phyloP scores from a whole-genome alignment of 768 basidiomycete genomes.

The Termitomyces sp. region DNA sequence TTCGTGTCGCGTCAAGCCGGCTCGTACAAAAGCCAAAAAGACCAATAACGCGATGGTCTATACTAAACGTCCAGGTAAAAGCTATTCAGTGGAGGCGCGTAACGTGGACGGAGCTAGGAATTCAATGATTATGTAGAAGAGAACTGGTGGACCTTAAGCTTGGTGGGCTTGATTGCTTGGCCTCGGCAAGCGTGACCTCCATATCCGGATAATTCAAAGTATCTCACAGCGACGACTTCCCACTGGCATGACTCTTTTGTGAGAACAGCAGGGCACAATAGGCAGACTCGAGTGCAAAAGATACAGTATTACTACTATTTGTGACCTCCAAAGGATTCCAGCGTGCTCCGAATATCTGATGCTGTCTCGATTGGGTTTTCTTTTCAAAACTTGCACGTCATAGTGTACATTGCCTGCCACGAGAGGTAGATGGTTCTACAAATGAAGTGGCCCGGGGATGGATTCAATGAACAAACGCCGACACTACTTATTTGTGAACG shows the following conservation, averaged over 20 bases:
- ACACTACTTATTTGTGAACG: too few relatives aligned
- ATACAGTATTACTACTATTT: background rate
- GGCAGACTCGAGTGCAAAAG: background rate
- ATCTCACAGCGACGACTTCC: background rate
- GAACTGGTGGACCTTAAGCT: conserved; percentile 7
- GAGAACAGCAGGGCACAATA: background rate
- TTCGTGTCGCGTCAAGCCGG: conserved; percentile 25
- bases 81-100: background rate
- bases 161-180: conserved; percentile 14
- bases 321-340: background rate
- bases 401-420: too few relatives aligned
- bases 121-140: conserved; percentile 9
- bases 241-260: background rate
- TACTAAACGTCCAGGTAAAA: background rate
- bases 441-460: background rate
- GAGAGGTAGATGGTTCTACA: background rate
- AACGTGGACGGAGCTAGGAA: background rate
- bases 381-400: background rate
- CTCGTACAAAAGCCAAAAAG: background rate
- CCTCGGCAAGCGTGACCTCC: conserved; percentile 16
- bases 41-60: background rate
- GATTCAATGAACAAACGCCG: background rate
- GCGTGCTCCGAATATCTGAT: too few relatives aligned
- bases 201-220: conserved; percentile 5
- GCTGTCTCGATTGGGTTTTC: background rate